A percentile compares a stretch with the other conserved stretches of the same genome.
These are phyloP conservation scores for Rhynchospora tenuis DNA, from an alignment of 176 grass and related monocot genomes.

Conservation along the genomic window DNA sequence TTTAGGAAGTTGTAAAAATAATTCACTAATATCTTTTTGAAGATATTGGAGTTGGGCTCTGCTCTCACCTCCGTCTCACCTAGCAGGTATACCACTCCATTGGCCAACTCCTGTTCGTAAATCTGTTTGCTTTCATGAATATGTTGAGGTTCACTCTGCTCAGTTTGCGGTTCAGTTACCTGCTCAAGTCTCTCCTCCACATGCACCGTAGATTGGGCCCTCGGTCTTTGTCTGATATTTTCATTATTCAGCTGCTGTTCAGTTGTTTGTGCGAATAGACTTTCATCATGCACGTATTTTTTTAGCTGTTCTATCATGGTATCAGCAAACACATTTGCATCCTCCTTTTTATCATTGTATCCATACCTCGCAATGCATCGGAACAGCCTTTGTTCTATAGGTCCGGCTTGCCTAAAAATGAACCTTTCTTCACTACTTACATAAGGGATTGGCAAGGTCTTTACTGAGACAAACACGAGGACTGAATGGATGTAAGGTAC, in stretches of 20 bases:
- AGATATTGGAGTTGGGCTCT: conserved; percentile 30
- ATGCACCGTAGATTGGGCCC: not conserved
- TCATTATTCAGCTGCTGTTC: not conserved
- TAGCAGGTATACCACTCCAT: conserved; percentile 74
- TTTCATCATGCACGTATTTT: conserved; percentile 49
- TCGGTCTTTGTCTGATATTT: conserved; percentile 19
- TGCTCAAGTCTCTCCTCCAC: conserved; percentile 42
- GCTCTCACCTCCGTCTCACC: conserved; percentile 69
- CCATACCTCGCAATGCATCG: conserved; percentile 68
- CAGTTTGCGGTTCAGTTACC: conserved; percentile 34
- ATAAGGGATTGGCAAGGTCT: conserved; percentile 55
- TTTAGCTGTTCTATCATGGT: conserved; percentile 40
- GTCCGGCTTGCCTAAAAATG: conserved; percentile 49
- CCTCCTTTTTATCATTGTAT: conserved; percentile 59
- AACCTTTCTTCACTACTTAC: conserved; percentile 44
- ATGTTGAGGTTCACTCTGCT: conserved; percentile 24
- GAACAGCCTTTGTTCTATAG: conserved; percentile 23
- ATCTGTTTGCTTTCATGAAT: conserved; percentile 42
- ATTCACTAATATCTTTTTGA: conserved; percentile 57
- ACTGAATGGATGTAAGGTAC: conserved; percentile 63
- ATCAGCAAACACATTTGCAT: conserved; percentile 36
- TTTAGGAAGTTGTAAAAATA: conserved; percentile 57
- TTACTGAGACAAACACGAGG: conserved; percentile 63
- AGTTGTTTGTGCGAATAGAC: conserved; percentile 27
- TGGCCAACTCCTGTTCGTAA: conserved; percentile 52